Conservation (phyloP, 1,284 basidiomycete genomes). For the Malassezia caprae region DNA sequence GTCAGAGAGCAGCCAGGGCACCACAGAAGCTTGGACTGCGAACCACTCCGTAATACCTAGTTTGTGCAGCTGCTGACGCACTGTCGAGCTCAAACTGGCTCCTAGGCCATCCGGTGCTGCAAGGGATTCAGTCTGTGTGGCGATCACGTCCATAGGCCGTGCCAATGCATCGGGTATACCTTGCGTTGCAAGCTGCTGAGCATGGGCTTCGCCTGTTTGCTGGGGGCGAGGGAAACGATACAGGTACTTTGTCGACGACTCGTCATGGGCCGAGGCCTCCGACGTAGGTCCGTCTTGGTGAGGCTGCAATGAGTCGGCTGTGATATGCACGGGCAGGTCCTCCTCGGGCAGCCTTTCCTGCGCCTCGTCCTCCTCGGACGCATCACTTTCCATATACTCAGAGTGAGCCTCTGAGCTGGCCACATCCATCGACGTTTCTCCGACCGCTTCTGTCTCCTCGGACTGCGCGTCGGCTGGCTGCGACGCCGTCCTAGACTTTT, state of each 20-base stretch:
- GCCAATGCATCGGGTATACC: slow-evolving; percentile 34
- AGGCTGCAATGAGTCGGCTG: background rate
- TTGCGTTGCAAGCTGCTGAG: slow-evolving; percentile 26
- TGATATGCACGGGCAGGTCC: background rate
- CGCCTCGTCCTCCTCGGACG: background rate
- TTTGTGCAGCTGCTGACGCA: slow-evolving; percentile 23
- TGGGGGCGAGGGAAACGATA: slow-evolving; percentile 15
- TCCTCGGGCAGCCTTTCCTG: background rate
- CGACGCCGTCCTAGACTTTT: background rate
- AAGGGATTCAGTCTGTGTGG: slow-evolving; percentile 22
- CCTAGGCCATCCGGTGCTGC: slow-evolving; percentile 14
- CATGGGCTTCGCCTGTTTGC: slow-evolving; percentile 17
- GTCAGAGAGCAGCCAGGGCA: slow-evolving; percentile 61
- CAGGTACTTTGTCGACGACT: slow-evolving; percentile 1
- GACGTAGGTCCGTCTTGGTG: background rate
- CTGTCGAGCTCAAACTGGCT: slow-evolving; percentile 20
- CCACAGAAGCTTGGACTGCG: slow-evolving; percentile 68
- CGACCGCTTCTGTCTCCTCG: background rate
- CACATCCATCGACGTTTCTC: background rate
- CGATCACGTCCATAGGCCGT: slow-evolving; percentile 27
- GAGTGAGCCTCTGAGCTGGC: background rate
- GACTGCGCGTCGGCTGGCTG: background rate
- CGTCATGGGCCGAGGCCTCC: background rate
- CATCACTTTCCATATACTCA: background rate
- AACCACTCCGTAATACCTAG: slow-evolving; percentile 45